Conservation (phyloP, 495 filamentous ascomycete species). For the Penicillium arizonense region DNA sequence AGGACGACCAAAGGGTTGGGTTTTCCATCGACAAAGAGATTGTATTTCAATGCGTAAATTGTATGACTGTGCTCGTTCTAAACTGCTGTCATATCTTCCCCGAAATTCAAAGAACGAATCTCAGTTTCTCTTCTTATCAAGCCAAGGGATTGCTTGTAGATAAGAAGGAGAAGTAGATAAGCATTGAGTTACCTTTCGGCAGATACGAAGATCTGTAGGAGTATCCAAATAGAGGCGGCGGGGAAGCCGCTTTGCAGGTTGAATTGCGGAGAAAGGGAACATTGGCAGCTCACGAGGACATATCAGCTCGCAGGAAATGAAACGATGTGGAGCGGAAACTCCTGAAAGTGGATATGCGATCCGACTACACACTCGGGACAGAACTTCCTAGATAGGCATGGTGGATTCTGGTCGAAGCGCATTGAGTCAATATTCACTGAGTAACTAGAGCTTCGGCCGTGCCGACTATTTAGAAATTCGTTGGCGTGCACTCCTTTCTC, state of each 20-base stretch:
- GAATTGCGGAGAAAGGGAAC: background rate
- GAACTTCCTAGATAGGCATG: conserved; percentile 6
- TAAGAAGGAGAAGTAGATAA: background rate
- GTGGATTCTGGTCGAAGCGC: background rate
- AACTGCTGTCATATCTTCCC: no score
- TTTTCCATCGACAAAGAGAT: no score
- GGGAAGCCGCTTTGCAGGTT: background rate
- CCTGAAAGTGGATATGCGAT: conserved; percentile 6
- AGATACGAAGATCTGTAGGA: background rate
- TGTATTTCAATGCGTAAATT: no score
- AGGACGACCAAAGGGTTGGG: no score
- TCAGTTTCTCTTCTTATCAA: background rate
- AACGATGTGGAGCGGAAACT: background rate
- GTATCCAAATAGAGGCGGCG: background rate
- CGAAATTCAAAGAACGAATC: background rate
- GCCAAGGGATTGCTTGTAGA: background rate
- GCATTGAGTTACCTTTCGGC: background rate
- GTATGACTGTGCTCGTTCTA: no score
- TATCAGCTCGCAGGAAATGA: background rate
- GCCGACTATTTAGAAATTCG: background rate
- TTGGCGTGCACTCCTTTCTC: background rate
- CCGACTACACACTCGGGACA: conserved; percentile 9
- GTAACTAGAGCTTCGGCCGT: background rate
- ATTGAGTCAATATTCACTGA: background rate
- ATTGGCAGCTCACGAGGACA: background rate